These are phyloP conservation scores for Pseudogymnoascus sp. DNA, from an alignment of 2,329 filamentous ascomycete species.

Conservation along the genomic window DNA sequence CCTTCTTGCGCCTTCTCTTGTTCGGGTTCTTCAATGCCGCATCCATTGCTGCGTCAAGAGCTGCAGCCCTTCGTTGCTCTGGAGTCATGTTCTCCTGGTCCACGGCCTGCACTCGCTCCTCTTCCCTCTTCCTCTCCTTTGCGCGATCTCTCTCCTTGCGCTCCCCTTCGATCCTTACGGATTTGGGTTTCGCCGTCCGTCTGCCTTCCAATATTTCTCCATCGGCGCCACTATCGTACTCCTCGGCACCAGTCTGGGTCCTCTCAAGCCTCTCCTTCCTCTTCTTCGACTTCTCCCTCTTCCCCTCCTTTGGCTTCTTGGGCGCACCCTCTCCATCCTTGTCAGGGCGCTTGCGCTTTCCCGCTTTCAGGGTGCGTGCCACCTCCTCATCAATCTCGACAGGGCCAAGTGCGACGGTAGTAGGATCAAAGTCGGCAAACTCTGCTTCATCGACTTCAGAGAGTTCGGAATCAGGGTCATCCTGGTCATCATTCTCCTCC, in stretches of 20 bases:
- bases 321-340: constrained; percentile 55
- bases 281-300: constrained; percentile 61
- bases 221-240: constrained; percentile 33
- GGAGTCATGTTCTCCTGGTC: constrained; percentile 74
- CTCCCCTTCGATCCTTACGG: constrained; percentile 36
- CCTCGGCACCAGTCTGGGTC: constrained; percentile 43
- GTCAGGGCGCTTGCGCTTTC: constrained; percentile 57
- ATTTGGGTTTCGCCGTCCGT: constrained; percentile 35
- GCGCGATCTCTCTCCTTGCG: constrained; percentile 26
- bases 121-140: constrained; percentile 36
- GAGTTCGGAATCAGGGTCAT: constrained; percentile 45
- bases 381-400: constrained; percentile 62
- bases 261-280: constrained; percentile 53
- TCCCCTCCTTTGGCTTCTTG: constrained; percentile 61
- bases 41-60: constrained; percentile 80
- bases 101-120: constrained; percentile 53
- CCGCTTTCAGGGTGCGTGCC: constrained; percentile 54
- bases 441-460: constrained; percentile 64
- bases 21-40: constrained; percentile 75
- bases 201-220: constrained; percentile 47
- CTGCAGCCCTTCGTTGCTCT: constrained; percentile 74
- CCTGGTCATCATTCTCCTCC: constrained; percentile 27
- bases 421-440: constrained; percentile 61
- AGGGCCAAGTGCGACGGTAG: constrained; percentile 55
- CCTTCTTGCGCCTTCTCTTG: constrained; percentile 63